Conservation (phyloP, 768 basidiomycete genomes). For the Tremella fuciformis region DNA sequence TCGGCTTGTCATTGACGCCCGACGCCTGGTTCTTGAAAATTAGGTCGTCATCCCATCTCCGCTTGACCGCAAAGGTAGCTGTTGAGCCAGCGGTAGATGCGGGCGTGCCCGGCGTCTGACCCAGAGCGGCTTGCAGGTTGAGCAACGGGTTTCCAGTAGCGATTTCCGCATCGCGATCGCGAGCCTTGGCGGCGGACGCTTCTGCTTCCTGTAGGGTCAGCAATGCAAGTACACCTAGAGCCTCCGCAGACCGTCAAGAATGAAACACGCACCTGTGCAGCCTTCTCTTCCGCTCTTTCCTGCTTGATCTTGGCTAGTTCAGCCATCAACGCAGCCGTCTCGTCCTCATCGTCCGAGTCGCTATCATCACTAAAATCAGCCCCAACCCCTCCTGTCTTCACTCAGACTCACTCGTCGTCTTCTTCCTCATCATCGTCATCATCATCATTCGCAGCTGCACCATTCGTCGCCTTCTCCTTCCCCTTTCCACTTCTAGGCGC, state of each 20-base stretch:
- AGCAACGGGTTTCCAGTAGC: conserved; percentile 83
- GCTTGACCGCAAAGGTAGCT: conserved; percentile 84
- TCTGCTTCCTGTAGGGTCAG: conserved; percentile 62
- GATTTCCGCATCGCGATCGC: conserved; percentile 71
- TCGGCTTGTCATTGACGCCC: conserved; percentile 60
- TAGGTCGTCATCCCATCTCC: conserved; percentile 93
- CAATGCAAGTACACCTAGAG: neutral
- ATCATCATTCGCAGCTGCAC: conserved; percentile 53
- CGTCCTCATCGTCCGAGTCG: conserved; percentile 72
- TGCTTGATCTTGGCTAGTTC: conserved; percentile 99
- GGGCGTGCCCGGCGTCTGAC: conserved; percentile 59
- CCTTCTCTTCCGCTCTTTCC: conserved; percentile 91
- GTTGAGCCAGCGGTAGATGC: conserved; percentile 56
- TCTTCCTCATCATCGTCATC: conserved; percentile 53
- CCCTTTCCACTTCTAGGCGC: conserved; percentile 29
- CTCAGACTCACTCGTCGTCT: conserved; percentile 42
- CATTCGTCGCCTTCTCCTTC: conserved; percentile 35
- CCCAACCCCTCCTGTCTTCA: neutral
- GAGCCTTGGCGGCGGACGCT: conserved; percentile 59
- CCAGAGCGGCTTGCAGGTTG: conserved; percentile 86
- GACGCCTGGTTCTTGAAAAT: conserved; percentile 99
- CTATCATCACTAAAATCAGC: conserved; percentile 27
- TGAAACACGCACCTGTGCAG: conserved; percentile 54
- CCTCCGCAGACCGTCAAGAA: neutral
- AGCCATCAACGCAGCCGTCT: conserved; percentile 86